These are phyloP conservation scores for Penicillium sp. DNA, from an alignment of 2,329 filamentous ascomycete species.

Conservation along the genomic window DNA sequence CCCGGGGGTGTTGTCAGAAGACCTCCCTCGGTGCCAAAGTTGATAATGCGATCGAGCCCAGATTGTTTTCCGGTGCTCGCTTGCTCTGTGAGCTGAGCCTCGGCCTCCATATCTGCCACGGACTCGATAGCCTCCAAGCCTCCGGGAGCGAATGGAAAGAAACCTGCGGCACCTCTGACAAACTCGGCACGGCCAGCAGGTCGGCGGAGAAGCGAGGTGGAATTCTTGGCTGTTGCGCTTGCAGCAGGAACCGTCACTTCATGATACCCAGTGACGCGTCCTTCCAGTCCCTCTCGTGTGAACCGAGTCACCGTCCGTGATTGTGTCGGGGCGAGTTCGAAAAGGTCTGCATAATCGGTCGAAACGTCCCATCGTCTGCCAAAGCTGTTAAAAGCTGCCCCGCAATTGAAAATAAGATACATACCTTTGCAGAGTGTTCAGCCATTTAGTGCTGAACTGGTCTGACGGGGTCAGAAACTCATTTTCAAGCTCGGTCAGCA, in stretches of 20 bases:
- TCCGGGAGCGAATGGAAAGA: slow-evolving; percentile 90
- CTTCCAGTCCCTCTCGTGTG: slow-evolving; percentile 84
- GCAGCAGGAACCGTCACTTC: slow-evolving; percentile 89
- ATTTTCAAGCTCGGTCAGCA: slow-evolving; percentile 69
- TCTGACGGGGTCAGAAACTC: slow-evolving; percentile 77
- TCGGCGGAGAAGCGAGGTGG: slow-evolving; percentile 81
- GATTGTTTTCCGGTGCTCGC: slow-evolving; percentile 38
- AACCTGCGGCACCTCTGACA: slow-evolving; percentile 86
- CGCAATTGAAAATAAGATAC: slow-evolving; percentile 15
- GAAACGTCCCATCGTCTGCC: slow-evolving; percentile 72
- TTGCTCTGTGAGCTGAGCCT: slow-evolving; percentile 56
- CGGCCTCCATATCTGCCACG: slow-evolving; percentile 77
- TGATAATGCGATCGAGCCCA: slow-evolving; percentile 79
- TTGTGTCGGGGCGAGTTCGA: slow-evolving; percentile 84
- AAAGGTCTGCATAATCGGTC: slow-evolving; percentile 77
- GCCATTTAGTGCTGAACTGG: slow-evolving; percentile 78
- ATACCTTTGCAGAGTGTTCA: slow-evolving; percentile 80
- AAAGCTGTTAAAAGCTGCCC: slow-evolving; percentile 8
- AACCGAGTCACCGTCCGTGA: slow-evolving; percentile 94
- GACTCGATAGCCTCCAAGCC: slow-evolving; percentile 84
- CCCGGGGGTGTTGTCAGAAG: slow-evolving; percentile 81
- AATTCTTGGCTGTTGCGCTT: slow-evolving; percentile 91
- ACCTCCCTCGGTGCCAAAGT: slow-evolving; percentile 72
- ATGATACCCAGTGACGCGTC: slow-evolving; percentile 86
- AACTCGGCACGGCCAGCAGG: slow-evolving; percentile 86